Conservation (phyloP, 768 basidiomycete species). For the Tylopilus felleus region DNA sequence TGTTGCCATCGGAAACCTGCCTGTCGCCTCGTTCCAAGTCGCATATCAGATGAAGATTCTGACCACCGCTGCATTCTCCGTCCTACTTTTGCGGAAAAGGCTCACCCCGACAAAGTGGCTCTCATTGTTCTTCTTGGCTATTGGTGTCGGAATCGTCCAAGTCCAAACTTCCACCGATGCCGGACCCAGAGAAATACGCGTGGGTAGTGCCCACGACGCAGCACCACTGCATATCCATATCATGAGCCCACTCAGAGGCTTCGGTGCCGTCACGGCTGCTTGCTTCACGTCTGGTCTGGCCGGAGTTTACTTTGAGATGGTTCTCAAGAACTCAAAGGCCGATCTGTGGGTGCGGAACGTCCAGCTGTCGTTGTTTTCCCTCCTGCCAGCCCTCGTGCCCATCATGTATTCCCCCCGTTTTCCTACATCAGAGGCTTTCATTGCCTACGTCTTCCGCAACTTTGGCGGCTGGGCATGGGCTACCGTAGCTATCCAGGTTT, state of each 20-base stretch:
- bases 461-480: constrained; percentile 97
- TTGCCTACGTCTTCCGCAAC: constrained; percentile 69
- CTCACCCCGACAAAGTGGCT: constrained; percentile 80
- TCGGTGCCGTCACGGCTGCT: constrained; percentile 77
- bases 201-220: constrained; percentile 69
- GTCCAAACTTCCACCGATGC: constrained; percentile 62
- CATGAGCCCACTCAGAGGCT: constrained; percentile 81
- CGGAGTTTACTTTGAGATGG: constrained; percentile 94
- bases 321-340: constrained; percentile 76
- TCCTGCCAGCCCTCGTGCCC: constrained; percentile 84
- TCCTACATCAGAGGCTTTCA: constrained; percentile 43
- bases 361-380: constrained; percentile 84
- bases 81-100: constrained; percentile 73
- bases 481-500: constrained; percentile 84
- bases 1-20: constrained; percentile 91
- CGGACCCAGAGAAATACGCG: constrained; percentile 36
- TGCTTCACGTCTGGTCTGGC: constrained; percentile 90
- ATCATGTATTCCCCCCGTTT: constrained; percentile 56
- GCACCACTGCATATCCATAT: constrained; percentile 57
- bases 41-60: constrained; percentile 99
- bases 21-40: constrained; percentile 96
- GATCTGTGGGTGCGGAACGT: constrained; percentile 92
- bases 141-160: constrained; percentile 93
- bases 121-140: constrained; percentile 80
- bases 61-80: constrained; percentile 92